Evolutionary conservation across 192 early-diverging fungal species (phyloP).

Genomic region (Chytriomyces hyalinus): DNA sequence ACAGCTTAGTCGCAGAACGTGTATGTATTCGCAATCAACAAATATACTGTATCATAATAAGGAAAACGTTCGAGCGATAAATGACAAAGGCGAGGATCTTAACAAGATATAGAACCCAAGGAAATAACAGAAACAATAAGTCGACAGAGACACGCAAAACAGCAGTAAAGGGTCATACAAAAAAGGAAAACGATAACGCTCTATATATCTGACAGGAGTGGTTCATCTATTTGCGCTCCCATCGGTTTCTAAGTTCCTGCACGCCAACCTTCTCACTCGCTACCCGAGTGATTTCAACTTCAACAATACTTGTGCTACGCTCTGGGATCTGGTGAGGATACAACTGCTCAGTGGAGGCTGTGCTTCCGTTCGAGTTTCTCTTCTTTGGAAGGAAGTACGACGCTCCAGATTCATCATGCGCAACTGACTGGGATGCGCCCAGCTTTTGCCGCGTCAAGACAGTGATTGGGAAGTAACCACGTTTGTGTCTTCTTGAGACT

Average conservation of each 20-base stretch:
- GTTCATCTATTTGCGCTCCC: slow-evolving; percentile 14
- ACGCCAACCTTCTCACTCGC: slow-evolving; percentile 16
- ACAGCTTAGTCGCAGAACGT: too few species aligned
- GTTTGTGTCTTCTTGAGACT: slow-evolving; percentile 56
- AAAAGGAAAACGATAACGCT: background rate
- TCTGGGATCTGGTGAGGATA: slow-evolving; percentile 34
- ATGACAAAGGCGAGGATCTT: too few species aligned
- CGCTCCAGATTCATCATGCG: slow-evolving; percentile 21
- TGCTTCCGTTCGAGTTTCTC: background rate
- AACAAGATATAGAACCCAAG: background rate
- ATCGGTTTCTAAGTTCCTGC: slow-evolving; percentile 17
- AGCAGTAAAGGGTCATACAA: background rate
- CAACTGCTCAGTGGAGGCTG: slow-evolving; percentile 20
- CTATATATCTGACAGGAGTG: background rate
- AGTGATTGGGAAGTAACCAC: slow-evolving; percentile 57
- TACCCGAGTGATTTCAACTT: background rate
- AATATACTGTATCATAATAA: too few species aligned
- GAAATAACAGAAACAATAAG: background rate
- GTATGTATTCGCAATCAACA: too few species aligned
- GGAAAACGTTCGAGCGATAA: too few species aligned
- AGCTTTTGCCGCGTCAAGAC: slow-evolving; percentile 52
- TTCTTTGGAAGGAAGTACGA: slow-evolving; percentile 28
- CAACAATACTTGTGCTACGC: slow-evolving; percentile 14
- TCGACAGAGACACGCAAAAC: background rate
- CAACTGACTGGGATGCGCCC: slow-evolving; percentile 57